Evolutionary conservation across 2,329 filamentous ascomycete species (phyloP), one percentile per base, ranked within the genome.

Genomic region (Raffaelea deltoideospora): DNA sequence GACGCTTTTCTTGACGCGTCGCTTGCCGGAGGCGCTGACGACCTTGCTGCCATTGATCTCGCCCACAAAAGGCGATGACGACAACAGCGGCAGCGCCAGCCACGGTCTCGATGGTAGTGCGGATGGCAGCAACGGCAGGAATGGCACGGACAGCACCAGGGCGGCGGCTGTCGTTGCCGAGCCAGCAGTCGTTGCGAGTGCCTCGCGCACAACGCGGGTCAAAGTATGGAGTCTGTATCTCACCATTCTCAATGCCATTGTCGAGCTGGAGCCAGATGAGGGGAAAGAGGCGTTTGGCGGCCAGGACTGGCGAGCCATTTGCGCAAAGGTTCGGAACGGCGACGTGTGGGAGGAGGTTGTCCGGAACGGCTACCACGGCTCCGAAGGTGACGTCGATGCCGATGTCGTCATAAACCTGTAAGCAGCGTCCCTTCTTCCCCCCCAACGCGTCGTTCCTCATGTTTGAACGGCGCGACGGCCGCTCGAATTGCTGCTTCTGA

Each of bases 141-240:
- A n/a, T n/a, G n/a, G n/a, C n/a, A n/a, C 29, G 35, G 35, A 21
- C 10, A 30, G 7, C 17, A 10, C 15, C 14, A 28, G 27, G 13
- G 67, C 34, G 56, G 63, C 55, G 17, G 59, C 62, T 35, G 58
- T 60, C 23, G 44, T 56, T 17, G 53, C 49, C 26, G 67, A 75
- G 39, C 63, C 72, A 21, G 79, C 85, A 21, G 84, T 86, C 5
- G 76, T 95, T 37, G 79, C 83, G 37, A 73, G 69, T 44, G 85
- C 85, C 37, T 87, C 82, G 30, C 75, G 80, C 46, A 81, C 78
- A 23, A 90, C 84, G 39, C 69, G 87, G 45, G 80, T 94, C 56
- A 98, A 96, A 59, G 80, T 96, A 44, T 98, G 90, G 90, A 94
- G 86, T 56, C 69, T 98, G 50, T 98, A 96, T 55, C 70, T 96